Evolutionary conservation across 345 rosid species (phyloP).

Genomic region (Physaria fendleri): DNA sequence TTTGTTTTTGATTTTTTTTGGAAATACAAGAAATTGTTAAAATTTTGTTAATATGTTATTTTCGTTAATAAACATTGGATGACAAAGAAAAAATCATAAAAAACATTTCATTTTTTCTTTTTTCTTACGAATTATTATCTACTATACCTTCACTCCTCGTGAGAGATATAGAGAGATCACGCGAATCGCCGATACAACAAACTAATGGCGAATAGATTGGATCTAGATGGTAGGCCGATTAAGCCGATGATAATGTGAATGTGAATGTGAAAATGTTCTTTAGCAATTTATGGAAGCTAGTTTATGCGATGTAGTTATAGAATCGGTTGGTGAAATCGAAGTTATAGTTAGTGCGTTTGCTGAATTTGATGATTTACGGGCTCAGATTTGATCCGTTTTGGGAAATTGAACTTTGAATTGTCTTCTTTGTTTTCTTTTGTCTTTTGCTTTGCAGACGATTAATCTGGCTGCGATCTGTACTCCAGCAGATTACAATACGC

Average conservation of each 20-base stretch:
- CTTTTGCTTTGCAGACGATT: constrained; percentile 48
- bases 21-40: too few relatives aligned
- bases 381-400: constrained; percentile 30
- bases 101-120: too few relatives aligned
- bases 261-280: neutral
- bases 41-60: too few relatives aligned
- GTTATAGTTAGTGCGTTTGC: neutral
- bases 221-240: constrained; percentile 87
- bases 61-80: too few relatives aligned
- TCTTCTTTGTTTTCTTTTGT: too few relatives aligned
- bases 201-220: constrained; percentile 51
- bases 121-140: too few relatives aligned
- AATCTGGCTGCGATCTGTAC: constrained; percentile 99
- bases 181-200: constrained; percentile 20
- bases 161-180: constrained; percentile 17
- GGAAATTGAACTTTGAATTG: neutral
- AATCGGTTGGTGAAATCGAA: too few relatives aligned
- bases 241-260: constrained; percentile 48
- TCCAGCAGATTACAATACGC: constrained; percentile 99
- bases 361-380: constrained; percentile 7
- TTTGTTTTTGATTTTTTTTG: too few relatives aligned
- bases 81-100: too few relatives aligned
- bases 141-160: too few relatives aligned
- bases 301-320: too few relatives aligned
- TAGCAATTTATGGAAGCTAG: too few relatives aligned